phyloP scores from a whole-genome alignment of 208 protist species.

The Histomonas meleagridis region DNA sequence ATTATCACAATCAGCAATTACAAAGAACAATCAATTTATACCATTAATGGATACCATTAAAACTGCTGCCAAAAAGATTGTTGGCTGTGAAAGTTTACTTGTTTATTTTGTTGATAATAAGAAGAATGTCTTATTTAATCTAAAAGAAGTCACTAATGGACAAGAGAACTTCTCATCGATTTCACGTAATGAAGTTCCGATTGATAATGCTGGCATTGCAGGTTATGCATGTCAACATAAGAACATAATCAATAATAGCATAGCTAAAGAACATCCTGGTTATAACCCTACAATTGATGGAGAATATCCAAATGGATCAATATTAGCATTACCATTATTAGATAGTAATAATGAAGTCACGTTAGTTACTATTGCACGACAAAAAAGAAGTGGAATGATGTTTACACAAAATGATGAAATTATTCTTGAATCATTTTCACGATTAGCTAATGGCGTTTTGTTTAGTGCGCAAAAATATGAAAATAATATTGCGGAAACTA shows the following conservation, averaged over 20 bases:
- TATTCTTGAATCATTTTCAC: not conserved
- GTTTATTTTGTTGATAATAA: not conserved
- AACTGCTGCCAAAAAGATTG: not conserved
- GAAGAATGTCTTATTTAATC: not conserved
- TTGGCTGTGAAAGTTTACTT: conserved; percentile 20
- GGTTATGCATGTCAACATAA: not conserved
- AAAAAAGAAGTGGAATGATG: conserved; percentile 20
- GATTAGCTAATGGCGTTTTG: not conserved
- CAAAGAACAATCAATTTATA: not conserved
- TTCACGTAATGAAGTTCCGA: not conserved
- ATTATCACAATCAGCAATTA: not conserved
- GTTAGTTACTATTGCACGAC: not conserved
- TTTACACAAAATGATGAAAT: conserved; percentile 19
- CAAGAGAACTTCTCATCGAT: not conserved
- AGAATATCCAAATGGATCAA: conserved; percentile 1
- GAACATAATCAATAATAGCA: not conserved
- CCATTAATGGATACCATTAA: not conserved
- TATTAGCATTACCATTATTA: not conserved
- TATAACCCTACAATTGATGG: not conserved
- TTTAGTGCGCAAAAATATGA: not conserved
- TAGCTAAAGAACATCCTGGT: not conserved
- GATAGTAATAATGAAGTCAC: not conserved
- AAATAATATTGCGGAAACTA: not conserved
- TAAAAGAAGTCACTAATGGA: not conserved
- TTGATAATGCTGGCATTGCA: conserved; percentile 20